A percentile compares a stretch with the other conserved stretches of the same genome.
Conservation (phyloP, 1,284 basidiomycete genomes). For the Fistulinella cinereoalba region DNA sequence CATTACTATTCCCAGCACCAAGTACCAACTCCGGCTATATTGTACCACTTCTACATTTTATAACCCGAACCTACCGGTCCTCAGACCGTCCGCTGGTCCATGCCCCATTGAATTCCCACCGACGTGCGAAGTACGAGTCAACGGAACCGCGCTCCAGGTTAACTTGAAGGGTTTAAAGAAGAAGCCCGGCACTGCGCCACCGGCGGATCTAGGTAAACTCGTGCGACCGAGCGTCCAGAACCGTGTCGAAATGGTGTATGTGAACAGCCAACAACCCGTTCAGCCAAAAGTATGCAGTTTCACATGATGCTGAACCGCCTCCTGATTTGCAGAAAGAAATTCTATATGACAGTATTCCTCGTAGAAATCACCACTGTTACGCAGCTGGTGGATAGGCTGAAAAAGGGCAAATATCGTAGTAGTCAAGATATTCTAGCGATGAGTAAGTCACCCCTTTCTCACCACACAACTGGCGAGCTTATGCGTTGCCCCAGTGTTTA, state of each 20-base stretch:
- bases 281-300: constrained; percentile 57
- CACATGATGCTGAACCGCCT: not conserved
- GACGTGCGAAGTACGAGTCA: constrained; percentile 88
- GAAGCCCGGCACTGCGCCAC: constrained; percentile 93
- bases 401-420: constrained; percentile 61
- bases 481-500: constrained; percentile 50
- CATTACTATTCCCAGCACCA: constrained; percentile 44
- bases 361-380: constrained; percentile 71
- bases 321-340: constrained; percentile 73
- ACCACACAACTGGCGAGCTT: not conserved
- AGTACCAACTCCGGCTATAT: constrained; percentile 83
- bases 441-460: constrained; percentile 45
- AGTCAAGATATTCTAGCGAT: constrained; percentile 65
- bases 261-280: constrained; percentile 80
- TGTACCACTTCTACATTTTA: constrained; percentile 91
- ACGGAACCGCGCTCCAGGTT: constrained; percentile 65
- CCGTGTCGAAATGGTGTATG: constrained; percentile 84
- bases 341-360: constrained; percentile 80
- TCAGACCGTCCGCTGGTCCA: constrained; percentile 48
- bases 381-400: constrained; percentile 64
- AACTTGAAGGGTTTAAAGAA: constrained; percentile 93
- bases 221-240: constrained; percentile 55
- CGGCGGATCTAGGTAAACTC: constrained; percentile 75
- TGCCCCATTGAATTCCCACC: constrained; percentile 89
- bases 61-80: constrained; percentile 45